Conservation (phyloP, 2,329 filamentous ascomycete species). For the Dryadomyces quercus-mongolicae region DNA sequence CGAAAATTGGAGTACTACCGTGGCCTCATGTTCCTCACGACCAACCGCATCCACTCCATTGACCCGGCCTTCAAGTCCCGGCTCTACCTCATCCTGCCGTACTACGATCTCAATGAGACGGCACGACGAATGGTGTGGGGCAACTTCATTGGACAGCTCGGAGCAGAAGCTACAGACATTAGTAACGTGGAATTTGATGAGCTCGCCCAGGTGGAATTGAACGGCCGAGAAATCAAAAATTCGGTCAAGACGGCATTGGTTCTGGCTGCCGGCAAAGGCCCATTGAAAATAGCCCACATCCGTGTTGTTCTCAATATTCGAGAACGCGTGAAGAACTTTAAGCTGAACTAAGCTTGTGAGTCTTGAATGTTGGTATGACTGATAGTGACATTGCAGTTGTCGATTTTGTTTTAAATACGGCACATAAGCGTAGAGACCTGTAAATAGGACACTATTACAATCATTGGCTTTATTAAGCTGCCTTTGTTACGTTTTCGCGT, state of each 20-base stretch:
- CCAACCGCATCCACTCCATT: not conserved
- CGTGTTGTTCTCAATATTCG: too few species aligned
- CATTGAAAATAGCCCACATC: too few species aligned
- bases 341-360: too few species aligned
- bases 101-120: not conserved
- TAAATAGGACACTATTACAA: too few species aligned
- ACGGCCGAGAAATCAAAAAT: conserved; percentile 69
- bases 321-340: too few species aligned
- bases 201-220: conserved; percentile 52
- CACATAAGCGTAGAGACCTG: too few species aligned
- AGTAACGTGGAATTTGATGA: conserved; percentile 17
- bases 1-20: not conserved
- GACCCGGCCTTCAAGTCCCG: not conserved
- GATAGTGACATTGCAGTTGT: too few species aligned
- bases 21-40: not conserved
- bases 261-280: not conserved
- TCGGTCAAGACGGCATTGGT: conserved; percentile 59
- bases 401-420: too few species aligned
- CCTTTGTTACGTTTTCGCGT: too few species aligned
- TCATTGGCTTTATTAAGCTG: too few species aligned
- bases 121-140: not conserved
- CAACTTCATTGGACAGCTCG: not conserved
- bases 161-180: not conserved
- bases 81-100: not conserved
- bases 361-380: too few species aligned